Conservation (phyloP, 2,329 filamentous ascomycete species). For the Lecanicillium sp. region DNA sequence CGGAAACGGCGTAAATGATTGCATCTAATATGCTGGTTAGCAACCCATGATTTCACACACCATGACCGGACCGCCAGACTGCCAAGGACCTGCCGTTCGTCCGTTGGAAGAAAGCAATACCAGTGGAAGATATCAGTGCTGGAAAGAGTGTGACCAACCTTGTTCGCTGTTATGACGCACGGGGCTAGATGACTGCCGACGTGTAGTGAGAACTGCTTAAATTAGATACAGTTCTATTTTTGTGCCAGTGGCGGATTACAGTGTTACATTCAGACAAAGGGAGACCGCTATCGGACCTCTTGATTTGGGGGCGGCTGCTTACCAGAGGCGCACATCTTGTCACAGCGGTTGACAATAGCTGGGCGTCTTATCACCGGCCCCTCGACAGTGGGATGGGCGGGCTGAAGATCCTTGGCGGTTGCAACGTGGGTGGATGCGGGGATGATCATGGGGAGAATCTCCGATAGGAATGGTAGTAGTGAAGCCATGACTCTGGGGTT, state of each 20-base stretch:
- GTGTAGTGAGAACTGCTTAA: slow-evolving; percentile 49
- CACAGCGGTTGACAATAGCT: slow-evolving; percentile 56
- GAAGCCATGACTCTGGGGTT: slow-evolving; percentile 33
- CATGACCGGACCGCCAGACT: neutral
- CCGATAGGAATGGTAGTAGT: slow-evolving; percentile 46
- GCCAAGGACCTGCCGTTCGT: neutral
- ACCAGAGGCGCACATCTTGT: slow-evolving; percentile 60
- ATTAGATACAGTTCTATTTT: slow-evolving; percentile 14
- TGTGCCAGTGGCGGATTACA: neutral
- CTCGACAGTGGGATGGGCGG: slow-evolving; percentile 22
- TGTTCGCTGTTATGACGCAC: slow-evolving; percentile 65
- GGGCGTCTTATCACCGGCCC: slow-evolving; percentile 28
- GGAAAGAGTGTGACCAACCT: slow-evolving; percentile 30
- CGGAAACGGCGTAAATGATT: slow-evolving; percentile 57
- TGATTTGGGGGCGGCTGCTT: slow-evolving; percentile 21
- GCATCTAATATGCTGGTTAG: slow-evolving; percentile 39
- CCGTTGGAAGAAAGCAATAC: slow-evolving; percentile 1
- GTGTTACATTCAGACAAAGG: slow-evolving; percentile 7
- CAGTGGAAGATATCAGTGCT: neutral
- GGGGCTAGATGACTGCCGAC: slow-evolving; percentile 51
- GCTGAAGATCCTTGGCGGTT: slow-evolving; percentile 36
- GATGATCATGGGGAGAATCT: slow-evolving; percentile 51
- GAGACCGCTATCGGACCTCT: slow-evolving; percentile 1
- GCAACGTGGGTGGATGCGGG: slow-evolving; percentile 50
- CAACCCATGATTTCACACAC: neutral